These are phyloP conservation scores for Tetrapyrgos nigripes DNA, from an alignment of 1,284 basidiomycete genomes.

Conservation along the genomic window DNA sequence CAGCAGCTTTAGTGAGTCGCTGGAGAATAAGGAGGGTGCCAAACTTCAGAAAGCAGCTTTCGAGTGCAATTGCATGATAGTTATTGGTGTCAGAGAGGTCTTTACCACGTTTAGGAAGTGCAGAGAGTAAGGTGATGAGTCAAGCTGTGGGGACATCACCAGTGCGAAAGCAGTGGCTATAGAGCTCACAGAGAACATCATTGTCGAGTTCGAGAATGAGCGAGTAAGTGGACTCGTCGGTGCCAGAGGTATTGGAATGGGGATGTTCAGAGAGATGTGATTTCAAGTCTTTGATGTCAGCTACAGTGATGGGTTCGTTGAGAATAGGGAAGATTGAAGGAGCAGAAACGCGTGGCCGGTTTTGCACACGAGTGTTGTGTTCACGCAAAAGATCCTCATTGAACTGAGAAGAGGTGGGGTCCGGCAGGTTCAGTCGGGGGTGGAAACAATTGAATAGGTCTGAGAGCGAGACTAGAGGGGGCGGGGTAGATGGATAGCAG, in stretches of 20 bases:
- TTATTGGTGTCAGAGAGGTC: not conserved
- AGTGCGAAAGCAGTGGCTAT: not conserved
- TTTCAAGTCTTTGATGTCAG: slow-evolving; percentile 3
- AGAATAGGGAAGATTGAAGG: not conserved
- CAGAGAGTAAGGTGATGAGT: slow-evolving; percentile 3
- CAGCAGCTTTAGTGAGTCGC: not conserved
- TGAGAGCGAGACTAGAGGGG: not conserved
- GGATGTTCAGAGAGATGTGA: not conserved
- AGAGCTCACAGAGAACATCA: slow-evolving; percentile 1
- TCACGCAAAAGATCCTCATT: not conserved
- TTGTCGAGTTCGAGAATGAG: slow-evolving; percentile 1
- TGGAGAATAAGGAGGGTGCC: slow-evolving; percentile 7
- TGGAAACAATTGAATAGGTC: not conserved
- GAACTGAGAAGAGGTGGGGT: not conserved
- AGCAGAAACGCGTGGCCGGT: not conserved
- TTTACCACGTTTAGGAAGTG: slow-evolving; percentile 9
- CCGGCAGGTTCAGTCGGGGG: slow-evolving; percentile 5
- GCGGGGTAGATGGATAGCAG: not conserved
- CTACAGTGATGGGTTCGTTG: not conserved
- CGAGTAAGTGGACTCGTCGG: not conserved
- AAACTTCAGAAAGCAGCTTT: slow-evolving; percentile 18
- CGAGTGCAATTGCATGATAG: slow-evolving; percentile 13
- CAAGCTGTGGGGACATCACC: slow-evolving; percentile 7
- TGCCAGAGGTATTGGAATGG: not conserved
- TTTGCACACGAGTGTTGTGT: too few species aligned